Conservation (phyloP, 768 basidiomycete species). For the Galerina marginata region DNA sequence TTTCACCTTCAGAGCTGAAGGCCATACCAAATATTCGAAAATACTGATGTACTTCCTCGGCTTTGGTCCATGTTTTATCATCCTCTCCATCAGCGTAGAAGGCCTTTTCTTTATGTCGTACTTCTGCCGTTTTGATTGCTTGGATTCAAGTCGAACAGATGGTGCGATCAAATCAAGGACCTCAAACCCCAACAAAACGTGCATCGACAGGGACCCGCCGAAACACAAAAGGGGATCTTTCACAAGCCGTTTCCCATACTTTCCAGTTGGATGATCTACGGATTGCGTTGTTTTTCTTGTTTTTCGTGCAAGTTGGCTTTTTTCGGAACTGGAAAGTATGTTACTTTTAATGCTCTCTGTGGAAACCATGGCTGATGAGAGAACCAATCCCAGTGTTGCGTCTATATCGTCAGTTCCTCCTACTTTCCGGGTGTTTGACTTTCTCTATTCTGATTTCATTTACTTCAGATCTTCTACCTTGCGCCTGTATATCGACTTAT, state of each 20-base stretch:
- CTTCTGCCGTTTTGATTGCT: slow-evolving; percentile 58
- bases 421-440: not conserved
- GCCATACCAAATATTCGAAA: slow-evolving; percentile 51
- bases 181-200: not conserved
- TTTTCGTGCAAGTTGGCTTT: slow-evolving; percentile 87
- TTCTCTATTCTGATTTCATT: not conserved
- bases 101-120: slow-evolving; percentile 81
- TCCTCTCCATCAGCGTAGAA: slow-evolving; percentile 83
- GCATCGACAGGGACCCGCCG: not conserved
- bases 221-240: slow-evolving; percentile 16
- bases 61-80: slow-evolving; percentile 76
- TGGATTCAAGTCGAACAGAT: slow-evolving; percentile 73
- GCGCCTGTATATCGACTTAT: slow-evolving; percentile 88
- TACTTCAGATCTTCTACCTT: slow-evolving; percentile 72
- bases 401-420: slow-evolving; percentile 70
- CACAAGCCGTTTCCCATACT: slow-evolving; percentile 34
- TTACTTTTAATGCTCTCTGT: slow-evolving; percentile 11
- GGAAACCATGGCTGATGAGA: slow-evolving; percentile 5
- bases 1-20: slow-evolving; percentile 42
- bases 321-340: slow-evolving; percentile 87
- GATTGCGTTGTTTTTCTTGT: slow-evolving; percentile 81
- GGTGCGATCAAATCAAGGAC: slow-evolving; percentile 23
- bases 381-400: slow-evolving; percentile 58
- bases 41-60: slow-evolving; percentile 70
- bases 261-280: slow-evolving; percentile 68